Evolutionary conservation across 2,329 filamentous ascomycete genomes (phyloP).

Genomic region (Aaosphaeria pasadenensis): DNA sequence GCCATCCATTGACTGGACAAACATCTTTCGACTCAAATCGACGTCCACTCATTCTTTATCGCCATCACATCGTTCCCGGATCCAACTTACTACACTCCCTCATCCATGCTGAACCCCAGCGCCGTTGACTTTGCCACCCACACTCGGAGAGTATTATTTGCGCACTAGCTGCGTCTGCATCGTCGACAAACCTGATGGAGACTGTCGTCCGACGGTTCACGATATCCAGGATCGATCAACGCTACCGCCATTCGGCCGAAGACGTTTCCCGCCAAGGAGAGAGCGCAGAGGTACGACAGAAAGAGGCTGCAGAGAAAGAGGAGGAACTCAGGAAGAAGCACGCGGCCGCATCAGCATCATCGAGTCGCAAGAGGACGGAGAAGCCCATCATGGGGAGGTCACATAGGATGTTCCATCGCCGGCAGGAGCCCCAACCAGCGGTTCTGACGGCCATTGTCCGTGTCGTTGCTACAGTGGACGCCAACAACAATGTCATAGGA

Average conservation of each 20-base stretch:
- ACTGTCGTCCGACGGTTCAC: slow-evolving; percentile 12
- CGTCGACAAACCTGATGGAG: slow-evolving; percentile 27
- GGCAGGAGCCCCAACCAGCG: slow-evolving; percentile 14
- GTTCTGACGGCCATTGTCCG: slow-evolving; percentile 28
- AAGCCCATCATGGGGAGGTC: slow-evolving; percentile 25
- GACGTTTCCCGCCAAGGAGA: slow-evolving; percentile 8
- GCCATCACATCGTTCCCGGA: slow-evolving; percentile 9
- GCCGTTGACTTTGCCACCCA: slow-evolving; percentile 16
- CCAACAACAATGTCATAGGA: slow-evolving; percentile 23
- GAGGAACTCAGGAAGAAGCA: slow-evolving; percentile 10
- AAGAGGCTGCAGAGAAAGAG: slow-evolving; percentile 10
- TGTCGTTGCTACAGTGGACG: slow-evolving; percentile 27
- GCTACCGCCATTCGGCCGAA: slow-evolving; percentile 18
- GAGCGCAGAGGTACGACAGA: slow-evolving; percentile 2
- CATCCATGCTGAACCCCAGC: slow-evolving; percentile 21
- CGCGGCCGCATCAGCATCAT: slow-evolving; percentile 4
- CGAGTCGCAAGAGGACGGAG: slow-evolving; percentile 16
- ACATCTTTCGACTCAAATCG: slow-evolving; percentile 17
- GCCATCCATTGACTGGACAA: slow-evolving; percentile 38
- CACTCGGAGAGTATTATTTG: slow-evolving; percentile 15
- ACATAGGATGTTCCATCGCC: slow-evolving; percentile 34
- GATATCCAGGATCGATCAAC: slow-evolving; percentile 22
- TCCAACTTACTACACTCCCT: slow-evolving; percentile 27
- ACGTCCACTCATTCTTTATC: slow-evolving; percentile 31
- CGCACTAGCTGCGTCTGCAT: slow-evolving; percentile 13